These are phyloP conservation scores for Backusella sp. DNA, from an alignment of 192 early-diverging fungal species.

Conservation along the genomic window DNA sequence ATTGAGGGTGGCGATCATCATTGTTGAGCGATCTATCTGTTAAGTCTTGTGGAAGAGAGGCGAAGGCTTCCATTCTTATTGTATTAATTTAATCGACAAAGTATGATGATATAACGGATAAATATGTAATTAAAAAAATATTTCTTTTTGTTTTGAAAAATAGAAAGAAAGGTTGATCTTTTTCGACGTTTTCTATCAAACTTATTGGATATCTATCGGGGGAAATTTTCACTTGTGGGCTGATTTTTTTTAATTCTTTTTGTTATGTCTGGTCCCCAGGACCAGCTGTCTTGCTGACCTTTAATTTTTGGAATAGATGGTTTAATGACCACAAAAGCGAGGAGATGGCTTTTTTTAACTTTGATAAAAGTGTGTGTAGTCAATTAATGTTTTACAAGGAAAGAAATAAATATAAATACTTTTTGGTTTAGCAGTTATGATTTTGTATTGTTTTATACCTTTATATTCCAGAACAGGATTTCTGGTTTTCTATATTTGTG, in stretches of 20 bases:
- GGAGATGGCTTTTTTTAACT: background rate
- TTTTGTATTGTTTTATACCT: background rate
- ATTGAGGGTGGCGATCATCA: background rate
- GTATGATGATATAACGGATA: background rate
- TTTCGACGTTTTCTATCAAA: background rate
- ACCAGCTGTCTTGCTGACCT: constrained; percentile 2
- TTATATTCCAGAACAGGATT: background rate
- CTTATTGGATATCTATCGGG: constrained; percentile 9
- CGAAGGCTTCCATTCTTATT: constrained; percentile 3
- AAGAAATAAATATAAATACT: background rate
- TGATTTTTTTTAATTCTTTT: constrained; percentile 16
- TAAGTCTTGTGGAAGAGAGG: background rate
- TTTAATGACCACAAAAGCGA: background rate
- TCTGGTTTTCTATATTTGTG: background rate
- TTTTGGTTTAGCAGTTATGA: background rate
- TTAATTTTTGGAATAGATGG: background rate
- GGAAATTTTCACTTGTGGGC: constrained; percentile 6
- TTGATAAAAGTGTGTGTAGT: background rate
- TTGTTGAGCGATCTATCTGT: background rate
- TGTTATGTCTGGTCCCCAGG: background rate
- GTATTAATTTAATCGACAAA: background rate
- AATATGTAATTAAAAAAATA: background rate
- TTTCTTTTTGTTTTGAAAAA: constrained; percentile 6
- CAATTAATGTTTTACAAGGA: background rate
- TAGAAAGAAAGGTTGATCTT: constrained; percentile 1